phyloP scores from a whole-genome alignment of 2,329 filamentous ascomycete species.

The Coniochaeta sp. region DNA sequence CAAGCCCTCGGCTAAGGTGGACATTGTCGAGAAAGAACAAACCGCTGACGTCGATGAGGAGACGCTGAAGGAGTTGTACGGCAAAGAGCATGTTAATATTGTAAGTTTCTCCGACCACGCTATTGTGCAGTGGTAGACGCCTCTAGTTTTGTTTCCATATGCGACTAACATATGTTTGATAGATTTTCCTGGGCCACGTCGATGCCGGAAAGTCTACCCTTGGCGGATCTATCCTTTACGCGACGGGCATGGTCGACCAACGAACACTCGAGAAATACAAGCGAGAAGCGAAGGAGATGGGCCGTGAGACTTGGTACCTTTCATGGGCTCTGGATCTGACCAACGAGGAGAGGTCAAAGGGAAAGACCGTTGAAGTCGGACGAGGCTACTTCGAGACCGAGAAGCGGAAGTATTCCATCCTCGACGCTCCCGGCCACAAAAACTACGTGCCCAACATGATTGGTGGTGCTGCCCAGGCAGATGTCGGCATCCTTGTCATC shows the following conservation, averaged over 20 bases:
- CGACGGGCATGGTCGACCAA: slow-evolving; percentile 98
- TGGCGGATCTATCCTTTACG: slow-evolving; percentile 86
- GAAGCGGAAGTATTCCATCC: slow-evolving; percentile 89
- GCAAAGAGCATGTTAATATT: slow-evolving; percentile 88
- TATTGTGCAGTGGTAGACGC: background rate
- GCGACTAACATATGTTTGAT: background rate
- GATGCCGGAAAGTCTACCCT: slow-evolving; percentile 97
- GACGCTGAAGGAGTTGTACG: slow-evolving; percentile 89
- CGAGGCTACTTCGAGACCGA: slow-evolving; percentile 96
- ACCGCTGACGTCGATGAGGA: slow-evolving; percentile 61
- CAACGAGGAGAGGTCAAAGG: slow-evolving; percentile 91
- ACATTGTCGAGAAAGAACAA: slow-evolving; percentile 79
- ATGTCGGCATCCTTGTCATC: slow-evolving; percentile 92
- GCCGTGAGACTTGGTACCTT: slow-evolving; percentile 96
- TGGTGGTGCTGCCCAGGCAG: slow-evolving; percentile 85
- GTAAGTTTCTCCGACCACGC: slow-evolving; percentile 35
- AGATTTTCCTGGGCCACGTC: slow-evolving; percentile 59
- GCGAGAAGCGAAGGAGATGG: slow-evolving; percentile 89
- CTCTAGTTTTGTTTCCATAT: background rate
- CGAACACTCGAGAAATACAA: slow-evolving; percentile 98
- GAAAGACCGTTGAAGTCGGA: slow-evolving; percentile 96
- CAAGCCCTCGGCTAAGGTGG: slow-evolving; percentile 55
- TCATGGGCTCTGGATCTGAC: slow-evolving; percentile 98
- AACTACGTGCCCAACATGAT: slow-evolving; percentile 99
- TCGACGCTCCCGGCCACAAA: slow-evolving; percentile 96